These are phyloP conservation scores for Nicotiana paniculata DNA, from an alignment of 257 asterid genomes.

Conservation along the genomic window DNA sequence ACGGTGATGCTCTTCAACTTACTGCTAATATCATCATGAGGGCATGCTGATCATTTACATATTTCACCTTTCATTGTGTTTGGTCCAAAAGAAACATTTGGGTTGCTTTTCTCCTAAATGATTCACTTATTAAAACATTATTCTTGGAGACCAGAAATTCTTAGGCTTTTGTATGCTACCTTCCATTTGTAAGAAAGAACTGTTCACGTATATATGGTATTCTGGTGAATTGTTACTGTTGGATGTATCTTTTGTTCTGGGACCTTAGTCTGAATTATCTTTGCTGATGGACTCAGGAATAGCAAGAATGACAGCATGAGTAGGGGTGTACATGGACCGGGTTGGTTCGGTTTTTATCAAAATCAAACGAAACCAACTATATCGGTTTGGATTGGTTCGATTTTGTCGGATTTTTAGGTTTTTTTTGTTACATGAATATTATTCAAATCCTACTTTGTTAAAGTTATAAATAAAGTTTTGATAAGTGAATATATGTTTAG, in stretches of 20 bases:
- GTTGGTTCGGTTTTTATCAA: no score
- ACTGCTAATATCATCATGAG: background rate
- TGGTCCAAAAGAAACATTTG: background rate
- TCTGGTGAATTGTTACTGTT: background rate
- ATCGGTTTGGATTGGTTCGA: no score
- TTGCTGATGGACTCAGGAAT: background rate
- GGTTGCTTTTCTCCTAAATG: background rate
- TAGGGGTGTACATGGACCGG: no score
- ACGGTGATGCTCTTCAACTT: background rate
- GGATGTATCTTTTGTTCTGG: background rate
- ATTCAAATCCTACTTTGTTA: no score
- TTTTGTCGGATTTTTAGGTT: no score
- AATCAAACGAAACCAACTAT: no score
- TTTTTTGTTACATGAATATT: no score
- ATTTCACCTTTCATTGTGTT: background rate
- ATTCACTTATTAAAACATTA: background rate
- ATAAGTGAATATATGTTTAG: no score
- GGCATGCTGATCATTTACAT: background rate
- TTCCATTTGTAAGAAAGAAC: background rate
- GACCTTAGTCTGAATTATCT: background rate
- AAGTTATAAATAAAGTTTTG: no score
- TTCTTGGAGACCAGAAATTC: conserved; percentile 43
- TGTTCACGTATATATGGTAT: background rate
- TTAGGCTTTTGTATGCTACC: background rate
- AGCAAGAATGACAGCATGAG: background rate